Conservation (phyloP, 768 basidiomycete genomes). For the Tylopilus rubrobrunneus region DNA sequence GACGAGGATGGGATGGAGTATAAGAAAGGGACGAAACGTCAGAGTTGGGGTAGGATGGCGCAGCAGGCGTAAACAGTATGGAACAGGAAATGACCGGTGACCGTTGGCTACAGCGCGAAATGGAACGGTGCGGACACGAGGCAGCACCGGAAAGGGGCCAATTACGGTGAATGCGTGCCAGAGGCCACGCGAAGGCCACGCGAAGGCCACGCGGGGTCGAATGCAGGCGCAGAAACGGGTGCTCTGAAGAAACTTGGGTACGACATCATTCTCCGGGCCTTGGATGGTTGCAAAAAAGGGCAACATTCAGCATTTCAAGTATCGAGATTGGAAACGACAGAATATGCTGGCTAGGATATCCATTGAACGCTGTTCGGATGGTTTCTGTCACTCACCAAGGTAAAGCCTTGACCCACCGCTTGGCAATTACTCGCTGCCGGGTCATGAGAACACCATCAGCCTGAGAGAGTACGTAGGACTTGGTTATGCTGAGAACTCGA, state of each 20-base stretch:
- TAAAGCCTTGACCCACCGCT: not conserved
- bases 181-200: not conserved
- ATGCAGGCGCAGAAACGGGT: not conserved
- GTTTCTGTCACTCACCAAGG: not conserved
- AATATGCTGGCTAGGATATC: not conserved
- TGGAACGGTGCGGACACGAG: slow-evolving; percentile 27
- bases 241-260: not conserved
- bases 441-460: too few species aligned
- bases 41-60: slow-evolving; percentile 8
- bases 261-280: not conserved
- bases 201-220: too few species aligned
- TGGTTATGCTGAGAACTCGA: too few species aligned
- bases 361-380: too few species aligned
- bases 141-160: slow-evolving; percentile 27
- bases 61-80: slow-evolving; percentile 26
- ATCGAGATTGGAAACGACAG: not conserved
- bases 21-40: not conserved
- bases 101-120: slow-evolving; percentile 13
- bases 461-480: too few species aligned
- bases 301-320: too few species aligned
- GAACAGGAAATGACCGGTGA: slow-evolving; percentile 19
- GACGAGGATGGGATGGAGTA: not conserved
- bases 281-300: not conserved
- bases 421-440: too few species aligned
- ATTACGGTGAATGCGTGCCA: slow-evolving; percentile 17